Percentiles rank a stretch among this genome's conserved stretches.
Evolutionary conservation across 768 basidiomycete genomes (phyloP).

Genomic region (Kwoniella europaea): DNA sequence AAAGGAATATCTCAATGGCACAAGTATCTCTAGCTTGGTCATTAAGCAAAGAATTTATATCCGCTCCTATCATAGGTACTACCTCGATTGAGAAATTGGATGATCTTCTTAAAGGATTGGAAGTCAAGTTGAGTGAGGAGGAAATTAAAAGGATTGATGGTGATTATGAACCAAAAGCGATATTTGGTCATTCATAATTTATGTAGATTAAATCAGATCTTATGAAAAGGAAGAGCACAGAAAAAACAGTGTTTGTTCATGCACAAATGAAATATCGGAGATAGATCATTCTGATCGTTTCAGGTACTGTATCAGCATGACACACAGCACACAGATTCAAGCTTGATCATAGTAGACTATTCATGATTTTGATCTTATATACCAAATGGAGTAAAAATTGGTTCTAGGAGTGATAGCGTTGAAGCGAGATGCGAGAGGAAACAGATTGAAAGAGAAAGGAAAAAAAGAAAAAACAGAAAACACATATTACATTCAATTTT

Average conservation of each 20-base stretch:
- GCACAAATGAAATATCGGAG: no score
- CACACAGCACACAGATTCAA: no score
- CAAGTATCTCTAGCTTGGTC: slow-evolving; percentile 63
- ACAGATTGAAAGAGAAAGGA: neutral
- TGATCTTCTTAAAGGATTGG: slow-evolving; percentile 57
- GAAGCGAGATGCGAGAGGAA: neutral
- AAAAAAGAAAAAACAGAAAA: neutral
- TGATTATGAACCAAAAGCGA: slow-evolving; percentile 34
- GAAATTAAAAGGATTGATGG: slow-evolving; percentile 57
- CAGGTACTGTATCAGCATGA: no score
- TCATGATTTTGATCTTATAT: no score
- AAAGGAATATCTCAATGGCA: slow-evolving; percentile 60
- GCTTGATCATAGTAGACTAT: no score
- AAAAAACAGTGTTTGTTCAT: no score
- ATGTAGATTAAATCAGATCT: no score
- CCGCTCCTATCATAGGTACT: slow-evolving; percentile 62
- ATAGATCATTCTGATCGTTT: no score
- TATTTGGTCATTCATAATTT: slow-evolving; percentile 26
- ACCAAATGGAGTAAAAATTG: no score
- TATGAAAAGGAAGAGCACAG: no score
- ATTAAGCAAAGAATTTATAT: slow-evolving; percentile 57
- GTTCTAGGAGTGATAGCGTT: no score
- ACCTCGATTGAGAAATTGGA: slow-evolving; percentile 60
- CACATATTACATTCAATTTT: neutral
- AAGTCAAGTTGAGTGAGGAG: slow-evolving; percentile 48